Conservation (phyloP, 2,329 filamentous ascomycete species). For the Monosporascus sp. region DNA sequence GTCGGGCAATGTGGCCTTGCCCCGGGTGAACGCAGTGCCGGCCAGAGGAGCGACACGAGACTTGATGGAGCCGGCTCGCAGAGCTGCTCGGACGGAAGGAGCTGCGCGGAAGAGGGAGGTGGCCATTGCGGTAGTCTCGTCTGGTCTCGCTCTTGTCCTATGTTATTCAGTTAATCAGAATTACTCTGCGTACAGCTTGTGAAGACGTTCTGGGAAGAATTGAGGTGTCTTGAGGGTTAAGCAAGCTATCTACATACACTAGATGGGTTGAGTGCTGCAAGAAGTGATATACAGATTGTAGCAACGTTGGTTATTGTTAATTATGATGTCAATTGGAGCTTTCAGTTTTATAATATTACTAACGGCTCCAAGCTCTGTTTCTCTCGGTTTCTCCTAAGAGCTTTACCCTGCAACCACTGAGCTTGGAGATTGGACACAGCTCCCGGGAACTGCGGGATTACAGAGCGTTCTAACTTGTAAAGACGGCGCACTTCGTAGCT, state of each 20-base stretch:
- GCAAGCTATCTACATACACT: too few relatives aligned
- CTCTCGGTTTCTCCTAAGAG: background rate
- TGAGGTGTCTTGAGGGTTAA: too few relatives aligned
- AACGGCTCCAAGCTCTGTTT: background rate
- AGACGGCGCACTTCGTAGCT: background rate
- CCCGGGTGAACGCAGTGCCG: constrained; percentile 71
- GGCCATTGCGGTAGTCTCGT: constrained; percentile 53
- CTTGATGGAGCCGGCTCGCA: constrained; percentile 62
- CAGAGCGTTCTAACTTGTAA: background rate
- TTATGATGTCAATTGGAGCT: background rate
- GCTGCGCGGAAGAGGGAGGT: constrained; percentile 68
- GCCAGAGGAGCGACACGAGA: constrained; percentile 58
- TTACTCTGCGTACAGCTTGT: too few relatives aligned
- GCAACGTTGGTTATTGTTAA: too few relatives aligned
- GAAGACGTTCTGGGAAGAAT: too few relatives aligned
- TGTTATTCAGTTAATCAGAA: too few relatives aligned
- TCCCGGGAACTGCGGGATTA: background rate
- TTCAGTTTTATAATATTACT: background rate
- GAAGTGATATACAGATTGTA: too few relatives aligned
- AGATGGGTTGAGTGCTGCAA: too few relatives aligned
- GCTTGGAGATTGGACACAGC: background rate
- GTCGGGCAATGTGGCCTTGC: constrained; percentile 91
- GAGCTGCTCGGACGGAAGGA: constrained; percentile 62
- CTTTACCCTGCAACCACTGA: background rate
- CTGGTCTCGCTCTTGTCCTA: too few relatives aligned